Evolutionary conservation across 768 basidiomycete genomes (phyloP).

Genomic region (Phylloporus rhodoxanthus): DNA sequence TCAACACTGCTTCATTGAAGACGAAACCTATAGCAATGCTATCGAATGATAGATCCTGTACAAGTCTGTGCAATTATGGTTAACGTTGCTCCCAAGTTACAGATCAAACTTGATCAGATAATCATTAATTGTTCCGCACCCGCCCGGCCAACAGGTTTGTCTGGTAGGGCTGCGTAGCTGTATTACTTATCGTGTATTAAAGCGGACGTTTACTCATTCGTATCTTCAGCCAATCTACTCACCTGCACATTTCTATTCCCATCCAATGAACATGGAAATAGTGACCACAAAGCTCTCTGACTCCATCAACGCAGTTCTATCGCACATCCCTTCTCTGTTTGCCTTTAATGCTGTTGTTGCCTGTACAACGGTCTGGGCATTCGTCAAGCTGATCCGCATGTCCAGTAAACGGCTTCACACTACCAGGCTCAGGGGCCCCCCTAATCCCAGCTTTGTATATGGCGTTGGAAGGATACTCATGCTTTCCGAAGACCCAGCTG

Average conservation of each 20-base stretch:
- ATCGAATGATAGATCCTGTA: too few relatives aligned
- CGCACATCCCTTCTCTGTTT: background rate
- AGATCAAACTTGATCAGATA: too few relatives aligned
- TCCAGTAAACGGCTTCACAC: slow-evolving; percentile 10
- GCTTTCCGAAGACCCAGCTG: background rate
- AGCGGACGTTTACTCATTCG: background rate
- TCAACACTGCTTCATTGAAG: too few relatives aligned
- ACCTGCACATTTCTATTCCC: background rate
- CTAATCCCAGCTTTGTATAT: slow-evolving; percentile 10
- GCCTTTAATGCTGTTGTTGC: slow-evolving; percentile 1
- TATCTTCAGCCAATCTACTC: background rate
- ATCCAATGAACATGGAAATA: background rate
- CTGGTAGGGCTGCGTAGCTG: background rate
- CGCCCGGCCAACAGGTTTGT: too few relatives aligned
- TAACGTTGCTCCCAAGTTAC: too few relatives aligned
- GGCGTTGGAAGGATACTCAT: slow-evolving; percentile 11
- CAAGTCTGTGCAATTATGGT: too few relatives aligned
- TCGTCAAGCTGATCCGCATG: slow-evolving; percentile 6
- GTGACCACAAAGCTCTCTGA: background rate
- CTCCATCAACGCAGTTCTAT: background rate
- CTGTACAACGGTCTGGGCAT: slow-evolving; percentile 1
- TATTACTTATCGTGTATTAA: background rate
- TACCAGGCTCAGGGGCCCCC: slow-evolving; percentile 15
- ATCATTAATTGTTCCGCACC: too few relatives aligned
- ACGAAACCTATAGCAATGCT: too few relatives aligned